A percentile compares a stretch with the other conserved stretches of the same genome.
Evolutionary conservation across 1,284 basidiomycete genomes (phyloP).

Genomic region (Neotropicomus parvogracilis): DNA sequence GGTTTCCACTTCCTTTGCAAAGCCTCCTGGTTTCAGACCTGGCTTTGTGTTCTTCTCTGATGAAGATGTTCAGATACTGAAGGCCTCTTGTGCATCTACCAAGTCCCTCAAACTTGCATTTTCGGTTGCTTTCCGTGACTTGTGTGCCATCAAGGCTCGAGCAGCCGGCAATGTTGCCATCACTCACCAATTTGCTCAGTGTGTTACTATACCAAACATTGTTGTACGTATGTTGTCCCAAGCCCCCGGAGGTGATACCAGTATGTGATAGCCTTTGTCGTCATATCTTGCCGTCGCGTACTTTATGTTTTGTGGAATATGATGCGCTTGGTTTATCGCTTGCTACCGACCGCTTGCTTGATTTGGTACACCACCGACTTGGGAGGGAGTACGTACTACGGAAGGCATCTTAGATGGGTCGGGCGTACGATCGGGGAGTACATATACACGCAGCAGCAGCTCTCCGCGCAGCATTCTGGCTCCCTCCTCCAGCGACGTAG

Average conservation of each 20-base stretch:
- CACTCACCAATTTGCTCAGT: slow-evolving; percentile 26
- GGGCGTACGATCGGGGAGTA: slow-evolving; percentile 2
- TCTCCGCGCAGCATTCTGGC: slow-evolving; percentile 94
- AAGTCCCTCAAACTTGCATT: slow-evolving; percentile 38
- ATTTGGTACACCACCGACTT: slow-evolving; percentile 95
- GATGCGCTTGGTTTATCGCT: neutral
- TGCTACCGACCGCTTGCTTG: too few relatives aligned
- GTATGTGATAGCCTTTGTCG: slow-evolving; percentile 2
- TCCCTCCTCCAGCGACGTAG: slow-evolving; percentile 96
- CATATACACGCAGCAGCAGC: slow-evolving; percentile 82
- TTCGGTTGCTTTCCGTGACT: slow-evolving; percentile 41
- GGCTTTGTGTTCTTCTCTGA: slow-evolving; percentile 26
- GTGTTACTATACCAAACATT: slow-evolving; percentile 19
- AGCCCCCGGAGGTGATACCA: slow-evolving; percentile 2
- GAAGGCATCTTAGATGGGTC: slow-evolving; percentile 1
- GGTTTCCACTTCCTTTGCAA: slow-evolving; percentile 19
- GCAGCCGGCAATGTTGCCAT: slow-evolving; percentile 30
- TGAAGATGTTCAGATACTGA: slow-evolving; percentile 39
- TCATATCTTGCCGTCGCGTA: neutral
- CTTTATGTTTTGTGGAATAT: neutral
- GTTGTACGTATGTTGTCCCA: slow-evolving; percentile 25
- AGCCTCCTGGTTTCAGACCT: slow-evolving; percentile 16
- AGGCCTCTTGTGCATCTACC: slow-evolving; percentile 48
- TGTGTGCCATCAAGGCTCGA: slow-evolving; percentile 49
- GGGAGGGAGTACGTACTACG: slow-evolving; percentile 82